phyloP scores from a whole-genome alignment of 2,329 filamentous ascomycete genomes.

The Aspergillus calidoustus region DNA sequence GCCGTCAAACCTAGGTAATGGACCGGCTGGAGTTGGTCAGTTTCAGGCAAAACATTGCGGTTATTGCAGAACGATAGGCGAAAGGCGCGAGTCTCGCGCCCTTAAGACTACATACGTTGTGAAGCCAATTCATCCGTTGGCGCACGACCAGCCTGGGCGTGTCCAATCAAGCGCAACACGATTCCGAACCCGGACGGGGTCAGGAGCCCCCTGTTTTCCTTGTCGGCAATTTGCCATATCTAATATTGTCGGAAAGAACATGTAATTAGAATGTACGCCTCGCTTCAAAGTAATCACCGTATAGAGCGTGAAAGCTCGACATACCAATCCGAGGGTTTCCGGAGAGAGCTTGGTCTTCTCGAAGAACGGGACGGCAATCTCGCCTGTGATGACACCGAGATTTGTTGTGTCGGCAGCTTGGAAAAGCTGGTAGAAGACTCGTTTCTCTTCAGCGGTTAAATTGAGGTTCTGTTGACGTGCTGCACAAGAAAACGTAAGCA shows the following conservation, averaged over 20 bases:
- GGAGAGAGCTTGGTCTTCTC: constrained; percentile 91
- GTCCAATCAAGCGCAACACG: constrained; percentile 90
- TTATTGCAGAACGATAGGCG: neutral
- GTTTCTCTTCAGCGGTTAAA: constrained; percentile 88
- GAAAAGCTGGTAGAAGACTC: constrained; percentile 90
- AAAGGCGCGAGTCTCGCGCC: neutral
- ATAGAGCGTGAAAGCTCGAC: constrained; percentile 35
- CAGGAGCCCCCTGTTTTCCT: constrained; percentile 90
- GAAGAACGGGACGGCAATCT: constrained; percentile 96
- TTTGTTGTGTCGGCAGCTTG: constrained; percentile 88
- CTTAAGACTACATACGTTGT: constrained; percentile 59
- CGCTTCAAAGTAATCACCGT: neutral
- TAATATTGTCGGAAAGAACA: constrained; percentile 45
- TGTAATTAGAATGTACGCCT: constrained; percentile 12
- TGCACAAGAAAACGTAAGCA: constrained; percentile 21
- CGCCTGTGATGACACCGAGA: constrained; percentile 92
- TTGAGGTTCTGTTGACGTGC: constrained; percentile 71
- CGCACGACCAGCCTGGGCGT: constrained; percentile 86
- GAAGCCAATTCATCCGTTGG: constrained; percentile 81
- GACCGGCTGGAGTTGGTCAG: constrained; percentile 60
- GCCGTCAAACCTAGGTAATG: constrained; percentile 91
- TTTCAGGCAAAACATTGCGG: neutral
- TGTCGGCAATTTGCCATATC: constrained; percentile 99
- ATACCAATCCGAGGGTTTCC: constrained; percentile 82
- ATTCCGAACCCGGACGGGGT: constrained; percentile 92